These are phyloP conservation scores for Zarea fungicola DNA, from an alignment of 2,329 filamentous ascomycete genomes.

Conservation along the genomic window DNA sequence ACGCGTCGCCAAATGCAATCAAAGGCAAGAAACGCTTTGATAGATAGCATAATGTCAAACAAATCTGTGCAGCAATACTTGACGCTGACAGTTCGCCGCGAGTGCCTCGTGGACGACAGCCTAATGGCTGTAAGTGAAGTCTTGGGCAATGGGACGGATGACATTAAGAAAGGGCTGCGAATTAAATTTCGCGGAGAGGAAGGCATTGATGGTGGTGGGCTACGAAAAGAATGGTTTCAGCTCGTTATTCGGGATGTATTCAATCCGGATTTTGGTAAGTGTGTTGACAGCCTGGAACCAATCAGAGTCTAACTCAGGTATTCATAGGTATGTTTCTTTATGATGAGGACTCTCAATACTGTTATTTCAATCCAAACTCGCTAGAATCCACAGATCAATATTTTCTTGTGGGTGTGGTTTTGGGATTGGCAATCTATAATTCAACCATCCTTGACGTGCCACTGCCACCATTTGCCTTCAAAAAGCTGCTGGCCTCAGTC, in stretches of 20 bases:
- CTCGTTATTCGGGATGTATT: slow-evolving; percentile 85
- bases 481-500: slow-evolving; percentile 75
- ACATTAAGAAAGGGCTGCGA: slow-evolving; percentile 83
- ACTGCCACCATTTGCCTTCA: slow-evolving; percentile 82
- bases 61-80: slow-evolving; percentile 73
- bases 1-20: slow-evolving; percentile 83
- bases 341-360: slow-evolving; percentile 83
- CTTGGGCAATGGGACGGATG: slow-evolving; percentile 72
- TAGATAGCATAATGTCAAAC: slow-evolving; percentile 76
- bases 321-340: slow-evolving; percentile 77
- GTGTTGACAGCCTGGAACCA: not conserved
- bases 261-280: slow-evolving; percentile 78
- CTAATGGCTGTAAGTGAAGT: slow-evolving; percentile 79
- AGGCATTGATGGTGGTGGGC: slow-evolving; percentile 81
- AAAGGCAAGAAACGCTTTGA: slow-evolving; percentile 84
- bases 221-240: slow-evolving; percentile 93
- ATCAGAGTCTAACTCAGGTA: slow-evolving; percentile 13
- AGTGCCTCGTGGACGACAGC: slow-evolving; percentile 86
- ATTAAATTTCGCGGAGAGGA: slow-evolving; percentile 87
- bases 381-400: slow-evolving; percentile 91
- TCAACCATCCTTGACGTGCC: slow-evolving; percentile 88
- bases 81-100: slow-evolving; percentile 69
- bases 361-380: slow-evolving; percentile 88
- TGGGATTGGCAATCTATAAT: slow-evolving; percentile 91
- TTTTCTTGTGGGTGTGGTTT: slow-evolving; percentile 80